Conservation (phyloP, 768 basidiomycete genomes). For the Tulasnella sp. region DNA sequence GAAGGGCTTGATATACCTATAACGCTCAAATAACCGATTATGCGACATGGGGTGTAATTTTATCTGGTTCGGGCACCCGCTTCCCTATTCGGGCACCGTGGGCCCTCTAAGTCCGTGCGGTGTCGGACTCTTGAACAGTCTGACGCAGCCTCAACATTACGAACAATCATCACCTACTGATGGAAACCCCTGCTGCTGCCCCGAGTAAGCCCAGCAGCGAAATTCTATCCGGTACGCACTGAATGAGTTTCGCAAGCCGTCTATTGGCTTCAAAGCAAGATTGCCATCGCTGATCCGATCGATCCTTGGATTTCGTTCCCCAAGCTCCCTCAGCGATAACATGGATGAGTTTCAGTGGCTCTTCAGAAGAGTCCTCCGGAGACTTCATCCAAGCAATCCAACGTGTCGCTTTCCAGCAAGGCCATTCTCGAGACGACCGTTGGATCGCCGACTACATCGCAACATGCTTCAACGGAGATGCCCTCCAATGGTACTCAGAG, state of each 20-base stretch:
- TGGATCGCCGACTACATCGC: conserved; percentile 11
- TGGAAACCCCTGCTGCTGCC: background rate
- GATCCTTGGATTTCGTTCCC: background rate
- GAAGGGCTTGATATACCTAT: no score
- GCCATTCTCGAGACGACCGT: background rate
- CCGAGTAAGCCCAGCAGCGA: background rate
- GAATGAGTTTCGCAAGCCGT: background rate
- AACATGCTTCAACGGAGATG: background rate
- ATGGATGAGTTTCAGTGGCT: background rate
- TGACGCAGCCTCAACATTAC: background rate
- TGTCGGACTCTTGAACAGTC: no score
- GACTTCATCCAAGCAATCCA: conserved; percentile 7
- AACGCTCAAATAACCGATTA: no score
- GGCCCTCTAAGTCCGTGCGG: no score
- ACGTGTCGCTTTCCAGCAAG: background rate
- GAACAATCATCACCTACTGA: background rate
- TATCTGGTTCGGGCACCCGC: no score
- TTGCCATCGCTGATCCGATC: no score
- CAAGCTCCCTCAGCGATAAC: background rate
- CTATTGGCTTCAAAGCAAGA: background rate
- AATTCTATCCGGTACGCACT: background rate
- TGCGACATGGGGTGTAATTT: no score
- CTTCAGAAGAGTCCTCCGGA: background rate
- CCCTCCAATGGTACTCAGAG: background rate
- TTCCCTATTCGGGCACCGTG: no score